Evolutionary conservation across 139 green algal genomes (phyloP).

Genomic region (Closterium sp.): DNA sequence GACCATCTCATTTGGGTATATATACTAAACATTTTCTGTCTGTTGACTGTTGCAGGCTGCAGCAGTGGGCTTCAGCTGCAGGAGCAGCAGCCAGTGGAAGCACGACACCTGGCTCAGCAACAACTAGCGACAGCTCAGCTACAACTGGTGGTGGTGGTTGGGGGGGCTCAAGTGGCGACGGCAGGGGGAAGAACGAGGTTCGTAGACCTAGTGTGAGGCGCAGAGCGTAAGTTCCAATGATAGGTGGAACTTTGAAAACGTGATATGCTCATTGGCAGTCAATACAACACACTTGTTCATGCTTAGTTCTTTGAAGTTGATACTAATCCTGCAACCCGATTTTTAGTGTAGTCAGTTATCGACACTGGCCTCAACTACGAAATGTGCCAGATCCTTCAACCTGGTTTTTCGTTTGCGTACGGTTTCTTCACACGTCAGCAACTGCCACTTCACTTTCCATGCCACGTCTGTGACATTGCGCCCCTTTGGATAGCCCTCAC

Average conservation of each 20-base stretch:
- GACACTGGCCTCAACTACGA: no score
- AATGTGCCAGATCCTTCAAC: no score
- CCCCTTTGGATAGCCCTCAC: background rate
- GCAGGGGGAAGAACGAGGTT: background rate
- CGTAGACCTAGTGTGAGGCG: background rate
- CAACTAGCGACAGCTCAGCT: background rate
- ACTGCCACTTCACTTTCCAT: background rate
- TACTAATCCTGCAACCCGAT: no score
- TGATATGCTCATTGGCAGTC: no score
- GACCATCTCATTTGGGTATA: no score
- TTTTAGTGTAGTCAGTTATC: no score
- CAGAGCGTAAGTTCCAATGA: background rate
- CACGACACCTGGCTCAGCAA: background rate
- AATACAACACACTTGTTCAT: no score
- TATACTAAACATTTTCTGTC: no score
- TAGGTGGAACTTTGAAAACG: no score
- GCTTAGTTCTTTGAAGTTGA: no score
- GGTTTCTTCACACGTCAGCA: background rate
- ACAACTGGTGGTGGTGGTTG: background rate
- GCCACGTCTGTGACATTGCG: background rate
- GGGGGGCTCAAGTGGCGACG: background rate
- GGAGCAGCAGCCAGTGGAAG: background rate
- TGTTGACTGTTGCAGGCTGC: background rate
- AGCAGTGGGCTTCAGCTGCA: background rate
- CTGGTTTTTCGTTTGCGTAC: no score